Evolutionary conservation across 176 grass and related monocot species (phyloP).

Genomic region (Carex pumila): DNA sequence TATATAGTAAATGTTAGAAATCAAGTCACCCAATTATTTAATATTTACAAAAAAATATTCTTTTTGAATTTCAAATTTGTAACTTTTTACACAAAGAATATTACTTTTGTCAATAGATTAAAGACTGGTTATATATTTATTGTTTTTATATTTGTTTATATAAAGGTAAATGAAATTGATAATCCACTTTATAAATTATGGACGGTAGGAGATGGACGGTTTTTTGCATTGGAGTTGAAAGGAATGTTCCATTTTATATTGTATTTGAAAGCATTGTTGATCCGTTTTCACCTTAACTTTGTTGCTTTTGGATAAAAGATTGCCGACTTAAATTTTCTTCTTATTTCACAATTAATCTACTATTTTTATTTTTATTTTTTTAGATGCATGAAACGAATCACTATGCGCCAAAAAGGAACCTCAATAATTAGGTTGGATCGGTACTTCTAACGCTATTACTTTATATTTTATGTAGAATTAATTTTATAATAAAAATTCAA

Average conservation of each 20-base stretch:
- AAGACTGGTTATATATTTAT: too few relatives aligned
- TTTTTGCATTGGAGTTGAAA: not conserved
- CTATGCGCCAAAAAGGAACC: not conserved
- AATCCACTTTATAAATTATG: not conserved
- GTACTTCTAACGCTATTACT: too few relatives aligned
- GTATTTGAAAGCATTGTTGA: not conserved
- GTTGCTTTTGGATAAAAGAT: slow-evolving; percentile 1
- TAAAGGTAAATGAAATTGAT: not conserved
- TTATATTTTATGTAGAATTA: too few relatives aligned
- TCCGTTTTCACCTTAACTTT: not conserved
- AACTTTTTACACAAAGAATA: too few relatives aligned
- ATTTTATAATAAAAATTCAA: too few relatives aligned
- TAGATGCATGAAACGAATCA: not conserved
- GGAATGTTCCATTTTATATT: not conserved
- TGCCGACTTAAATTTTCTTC: not conserved
- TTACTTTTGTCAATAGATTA: too few relatives aligned
- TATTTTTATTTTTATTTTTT: not conserved
- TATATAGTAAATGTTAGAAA: too few relatives aligned
- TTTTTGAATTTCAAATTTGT: too few relatives aligned
- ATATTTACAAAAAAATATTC: too few relatives aligned
- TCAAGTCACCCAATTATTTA: too few relatives aligned
- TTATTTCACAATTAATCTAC: not conserved
- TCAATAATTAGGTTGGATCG: not conserved
- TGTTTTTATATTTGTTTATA: too few relatives aligned
- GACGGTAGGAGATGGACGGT: not conserved